Evolutionary conservation across 2,329 filamentous ascomycete genomes (phyloP).

Genomic region (Macroventuria anomochaeta): DNA sequence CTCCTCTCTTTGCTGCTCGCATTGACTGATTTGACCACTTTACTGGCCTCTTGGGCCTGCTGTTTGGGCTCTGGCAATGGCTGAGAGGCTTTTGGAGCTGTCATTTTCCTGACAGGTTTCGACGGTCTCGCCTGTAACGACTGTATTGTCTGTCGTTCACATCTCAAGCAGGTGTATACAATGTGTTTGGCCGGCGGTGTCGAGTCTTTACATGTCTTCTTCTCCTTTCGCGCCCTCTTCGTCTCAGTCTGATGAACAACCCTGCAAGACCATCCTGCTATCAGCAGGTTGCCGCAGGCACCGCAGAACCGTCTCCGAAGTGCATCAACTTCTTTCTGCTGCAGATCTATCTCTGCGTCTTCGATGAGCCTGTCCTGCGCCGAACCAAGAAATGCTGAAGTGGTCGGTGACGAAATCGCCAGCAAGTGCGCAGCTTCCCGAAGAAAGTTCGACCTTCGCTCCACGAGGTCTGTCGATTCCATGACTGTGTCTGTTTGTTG

Average conservation of each 20-base stretch:
- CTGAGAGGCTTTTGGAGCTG: slow-evolving; percentile 2
- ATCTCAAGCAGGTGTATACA: slow-evolving; percentile 41
- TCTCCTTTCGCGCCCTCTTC: slow-evolving; percentile 3
- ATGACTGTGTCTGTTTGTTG: slow-evolving; percentile 23
- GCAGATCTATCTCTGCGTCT: slow-evolving; percentile 34
- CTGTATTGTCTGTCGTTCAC: slow-evolving; percentile 41
- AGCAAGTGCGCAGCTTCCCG: slow-evolving; percentile 43
- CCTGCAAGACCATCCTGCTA: slow-evolving; percentile 47
- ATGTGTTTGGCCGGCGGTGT: slow-evolving; percentile 26
- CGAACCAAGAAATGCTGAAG: slow-evolving; percentile 42
- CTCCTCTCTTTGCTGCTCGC: slow-evolving; percentile 61
- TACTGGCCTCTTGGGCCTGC: slow-evolving; percentile 20
- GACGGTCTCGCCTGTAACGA: slow-evolving; percentile 26
- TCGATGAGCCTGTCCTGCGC: slow-evolving; percentile 37
- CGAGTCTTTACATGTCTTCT: slow-evolving; percentile 6
- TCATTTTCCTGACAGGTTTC: slow-evolving; percentile 26
- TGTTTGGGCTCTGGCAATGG: slow-evolving; percentile 2
- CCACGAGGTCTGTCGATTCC: slow-evolving; percentile 24
- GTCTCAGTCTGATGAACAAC: slow-evolving; percentile 19
- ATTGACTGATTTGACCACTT: slow-evolving; percentile 48
- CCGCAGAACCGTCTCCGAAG: slow-evolving; percentile 43
- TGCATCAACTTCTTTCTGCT: slow-evolving; percentile 39
- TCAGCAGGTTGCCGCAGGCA: slow-evolving; percentile 47
- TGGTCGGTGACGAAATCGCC: slow-evolving; percentile 39
- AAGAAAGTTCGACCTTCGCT: slow-evolving; percentile 41